Evolutionary conservation across 1,284 basidiomycete genomes (phyloP), one percentile per base, ranked within the genome.

Genomic region (Laetiporus sulphureus): DNA sequence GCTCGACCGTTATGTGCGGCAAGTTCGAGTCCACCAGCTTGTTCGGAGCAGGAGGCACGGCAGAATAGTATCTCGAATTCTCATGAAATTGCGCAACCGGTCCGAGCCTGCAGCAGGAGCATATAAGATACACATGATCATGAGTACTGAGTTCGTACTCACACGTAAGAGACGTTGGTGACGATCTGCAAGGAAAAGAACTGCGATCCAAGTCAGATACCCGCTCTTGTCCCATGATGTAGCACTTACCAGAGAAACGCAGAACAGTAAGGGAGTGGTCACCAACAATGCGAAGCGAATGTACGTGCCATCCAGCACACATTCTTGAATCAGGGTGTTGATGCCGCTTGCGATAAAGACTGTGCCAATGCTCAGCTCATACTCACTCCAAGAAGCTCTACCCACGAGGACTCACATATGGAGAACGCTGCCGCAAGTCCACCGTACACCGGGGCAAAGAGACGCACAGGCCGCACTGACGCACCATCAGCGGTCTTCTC

Each of bases 381-480:
- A 33, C 1, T 1, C 18, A 37, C 16, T 12, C 36, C 23, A 32
- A 7, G 2, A 36, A n/a, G 43, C n/a, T 8, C 20, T 32, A 30
- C 2, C n/a, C 38, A 34, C 41, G 22, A 32, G 20, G 41, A 64
- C 72, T 60, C 58, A 82, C 87, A 86, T 41, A 75, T 57, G 15
- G 72, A 75, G 49, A 80, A 59, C 12, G 69, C 86, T 48, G 72
- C 75, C 29, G 82, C 83, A 7, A 90, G 56, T 15, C 90, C 90
- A 36, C 75, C 77, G 53, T 90, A 87, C 39, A 91, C 60, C 0
- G 89, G 86, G 4, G 85, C 87, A 49, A 85, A 82, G n/a, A 88
- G 71, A 34, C 80, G 73, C 38, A 78, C 73, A 0, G 83, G 81
- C 6, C 85, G 69, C 10, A 45, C 12, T 2, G 54, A 55, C 3